These are phyloP conservation scores for Stachybotrys echinatus DNA, from an alignment of 2,329 filamentous ascomycete genomes.

Conservation along the genomic window DNA sequence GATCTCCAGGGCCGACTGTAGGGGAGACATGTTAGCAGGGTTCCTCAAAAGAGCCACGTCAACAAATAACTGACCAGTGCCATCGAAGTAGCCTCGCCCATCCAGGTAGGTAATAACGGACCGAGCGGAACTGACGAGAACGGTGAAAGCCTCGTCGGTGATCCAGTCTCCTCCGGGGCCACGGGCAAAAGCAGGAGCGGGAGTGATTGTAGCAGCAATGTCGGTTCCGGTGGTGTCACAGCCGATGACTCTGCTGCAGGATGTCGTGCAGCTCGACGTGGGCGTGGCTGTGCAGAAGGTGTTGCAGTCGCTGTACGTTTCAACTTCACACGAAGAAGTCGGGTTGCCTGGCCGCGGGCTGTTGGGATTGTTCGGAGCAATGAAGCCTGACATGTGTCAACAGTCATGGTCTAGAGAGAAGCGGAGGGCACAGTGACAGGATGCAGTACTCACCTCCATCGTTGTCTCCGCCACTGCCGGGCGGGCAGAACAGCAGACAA, in stretches of 20 bases:
- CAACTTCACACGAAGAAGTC: not conserved
- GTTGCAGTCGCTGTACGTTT: not conserved
- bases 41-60: not conserved
- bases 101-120: not conserved
- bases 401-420: not conserved
- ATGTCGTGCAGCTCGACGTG: slow-evolving; percentile 3
- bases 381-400: not conserved
- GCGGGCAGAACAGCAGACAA: not conserved
- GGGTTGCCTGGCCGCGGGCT: not conserved
- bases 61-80: not conserved
- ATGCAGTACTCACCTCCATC: not conserved
- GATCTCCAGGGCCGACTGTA: not conserved
- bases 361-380: not conserved
- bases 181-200: not conserved
- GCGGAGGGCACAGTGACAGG: no score
- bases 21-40: not conserved
- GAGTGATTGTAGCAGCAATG: not conserved
- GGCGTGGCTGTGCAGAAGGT: slow-evolving; percentile 2
- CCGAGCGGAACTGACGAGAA: not conserved
- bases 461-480: not conserved
- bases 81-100: not conserved
- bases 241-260: slow-evolving; percentile 1
- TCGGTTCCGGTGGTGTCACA: not conserved
- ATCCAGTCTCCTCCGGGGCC: not conserved
- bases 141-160: not conserved